phyloP scores from a whole-genome alignment of 306 rosid species.

The Cicer judaicum region DNA sequence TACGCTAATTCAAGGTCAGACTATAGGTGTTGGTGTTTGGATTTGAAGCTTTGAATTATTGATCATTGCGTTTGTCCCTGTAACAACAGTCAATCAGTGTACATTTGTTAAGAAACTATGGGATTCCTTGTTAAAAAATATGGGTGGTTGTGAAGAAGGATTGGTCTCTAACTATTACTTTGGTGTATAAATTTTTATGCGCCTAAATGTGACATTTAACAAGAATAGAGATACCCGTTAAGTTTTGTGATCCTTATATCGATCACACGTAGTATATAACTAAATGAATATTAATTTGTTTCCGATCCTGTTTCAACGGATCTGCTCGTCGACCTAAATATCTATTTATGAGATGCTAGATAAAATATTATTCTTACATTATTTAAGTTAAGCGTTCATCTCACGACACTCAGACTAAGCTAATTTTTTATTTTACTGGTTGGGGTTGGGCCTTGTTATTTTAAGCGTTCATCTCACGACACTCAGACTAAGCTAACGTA shows the following conservation, averaged over 20 bases:
- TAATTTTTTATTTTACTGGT: not conserved
- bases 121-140: not conserved
- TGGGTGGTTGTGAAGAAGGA: not conserved
- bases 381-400: not conserved
- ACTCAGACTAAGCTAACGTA: no score
- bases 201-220: no score
- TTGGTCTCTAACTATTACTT: slow-evolving; percentile 1
- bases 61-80: not conserved
- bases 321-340: not conserved
- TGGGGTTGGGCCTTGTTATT: no score
- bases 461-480: no score
- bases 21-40: slow-evolving; percentile 87
- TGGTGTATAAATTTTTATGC: not conserved
- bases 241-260: no score
- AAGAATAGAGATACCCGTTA: no score
- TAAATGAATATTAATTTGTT: not conserved
- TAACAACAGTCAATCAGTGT: slow-evolving; percentile 7
- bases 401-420: not conserved
- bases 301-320: not conserved
- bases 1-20: slow-evolving; percentile 64
- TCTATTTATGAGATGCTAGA: not conserved
- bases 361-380: not conserved
- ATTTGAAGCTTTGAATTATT: slow-evolving; percentile 47
- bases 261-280: not conserved
- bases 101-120: slow-evolving; percentile 6